Evolutionary conservation across 2,329 filamentous ascomycete genomes (phyloP).

Genomic region (Shiraia sp.): DNA sequence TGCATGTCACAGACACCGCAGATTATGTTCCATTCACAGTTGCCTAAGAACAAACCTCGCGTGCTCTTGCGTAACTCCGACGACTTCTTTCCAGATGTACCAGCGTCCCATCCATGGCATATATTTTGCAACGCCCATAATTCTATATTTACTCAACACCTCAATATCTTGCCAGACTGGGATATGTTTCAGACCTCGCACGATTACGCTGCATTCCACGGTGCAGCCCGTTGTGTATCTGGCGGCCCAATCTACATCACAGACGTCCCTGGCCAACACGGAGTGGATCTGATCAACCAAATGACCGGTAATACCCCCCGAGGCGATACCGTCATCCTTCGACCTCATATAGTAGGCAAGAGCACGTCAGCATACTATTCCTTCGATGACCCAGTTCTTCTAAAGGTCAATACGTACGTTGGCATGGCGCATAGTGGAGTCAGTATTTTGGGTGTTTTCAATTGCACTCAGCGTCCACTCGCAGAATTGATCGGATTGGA

Average conservation of each 20-base stretch:
- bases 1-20: conserved; percentile 95
- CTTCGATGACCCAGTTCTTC: conserved; percentile 72
- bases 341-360: conserved; percentile 75
- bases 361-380: conserved; percentile 73
- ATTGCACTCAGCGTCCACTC: conserved; percentile 66
- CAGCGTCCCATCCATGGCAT: conserved; percentile 88
- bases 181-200: conserved; percentile 74
- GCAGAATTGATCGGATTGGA: conserved; percentile 71
- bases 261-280: conserved; percentile 81
- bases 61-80: conserved; percentile 83
- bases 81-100: conserved; percentile 86
- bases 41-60: conserved; percentile 74
- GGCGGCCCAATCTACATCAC: conserved; percentile 96
- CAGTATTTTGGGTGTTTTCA: conserved; percentile 83
- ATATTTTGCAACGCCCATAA: conserved; percentile 95
- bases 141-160: conserved; percentile 75
- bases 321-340: conserved; percentile 77
- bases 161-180: conserved; percentile 87
- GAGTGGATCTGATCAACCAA: conserved; percentile 73
- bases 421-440: conserved; percentile 70
- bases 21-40: conserved; percentile 80
- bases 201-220: conserved; percentile 79
- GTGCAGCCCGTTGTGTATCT: conserved; percentile 83
- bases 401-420: conserved; percentile 80
- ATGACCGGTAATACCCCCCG: conserved; percentile 76